Base-by-base conservation (phyloP, 148 eudicot genomes). In the Fallopia convolvulus region DNA sequence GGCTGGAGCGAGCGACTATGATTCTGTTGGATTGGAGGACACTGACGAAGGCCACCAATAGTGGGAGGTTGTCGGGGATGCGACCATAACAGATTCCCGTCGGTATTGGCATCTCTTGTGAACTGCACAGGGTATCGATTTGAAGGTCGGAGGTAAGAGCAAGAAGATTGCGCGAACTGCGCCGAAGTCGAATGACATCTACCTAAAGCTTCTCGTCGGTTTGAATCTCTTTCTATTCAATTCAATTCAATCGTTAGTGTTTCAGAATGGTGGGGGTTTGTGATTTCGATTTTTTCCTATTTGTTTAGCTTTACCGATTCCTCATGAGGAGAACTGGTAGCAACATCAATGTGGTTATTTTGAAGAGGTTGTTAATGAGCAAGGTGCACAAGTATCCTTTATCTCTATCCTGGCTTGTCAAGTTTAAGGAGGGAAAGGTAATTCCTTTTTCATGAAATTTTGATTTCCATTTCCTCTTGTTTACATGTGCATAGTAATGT, bases 61-160 rank as follows among this genome's bases (percentile, higher is more conserved):
- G n/a, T n/a, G n/a, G n/a, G n/a, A n/a, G n/a, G n/a, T n/a, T n/a
- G n/a, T n/a, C n/a, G n/a, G n/a, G n/a, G n/a, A n/a, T n/a, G n/a
- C n/a, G n/a, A n/a, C n/a, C n/a, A n/a, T n/a, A n/a, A n/a, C n/a
- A n/a, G n/a, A n/a, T n/a, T n/a, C n/a, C n/a, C n/a, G n/a, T n/a
- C n/a, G n/a, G n/a, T n/a, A n/a, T n/a, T n/a, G n/a, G n/a, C n/a
- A n/a, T n/a, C n/a, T n/a, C n/a, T n/a, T n/a, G n/a, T n/a, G n/a
- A n/a, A n/a, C n/a, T n/a, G n/a, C n/a, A n/a, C 52, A 88, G 93
- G 93, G 93, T 82, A 89, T 89, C 74, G 93, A 90, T 83, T 77
- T 87, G 81, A 83, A 84, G 72, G 90, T 88, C 78, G 92, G 92
- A n/a, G 92, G 90, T n/a, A 89, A 89, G 87, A 81, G 82, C 79